Conservation (phyloP, 2,329 filamentous ascomycete genomes). For the Fusarium incarnatum region DNA sequence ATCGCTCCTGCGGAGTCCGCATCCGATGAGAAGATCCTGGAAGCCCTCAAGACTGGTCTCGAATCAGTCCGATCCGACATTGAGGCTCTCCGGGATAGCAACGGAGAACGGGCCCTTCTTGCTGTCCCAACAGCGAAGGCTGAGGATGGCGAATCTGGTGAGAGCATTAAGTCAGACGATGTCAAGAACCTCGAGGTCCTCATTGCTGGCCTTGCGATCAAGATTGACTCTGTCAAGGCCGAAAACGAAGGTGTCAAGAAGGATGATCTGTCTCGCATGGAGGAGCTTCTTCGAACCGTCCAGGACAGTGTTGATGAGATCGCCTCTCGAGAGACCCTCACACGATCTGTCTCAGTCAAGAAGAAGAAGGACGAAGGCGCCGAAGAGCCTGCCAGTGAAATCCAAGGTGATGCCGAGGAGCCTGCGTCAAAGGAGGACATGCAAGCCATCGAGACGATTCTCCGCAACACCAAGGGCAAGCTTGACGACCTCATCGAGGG, state of each 20-base stretch:
- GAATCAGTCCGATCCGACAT: slow-evolving; percentile 80
- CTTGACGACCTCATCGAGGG: slow-evolving; percentile 83
- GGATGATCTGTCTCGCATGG: slow-evolving; percentile 67
- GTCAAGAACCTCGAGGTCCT: slow-evolving; percentile 88
- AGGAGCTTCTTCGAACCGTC: slow-evolving; percentile 64
- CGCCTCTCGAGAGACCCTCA: slow-evolving; percentile 47
- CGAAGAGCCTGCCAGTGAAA: slow-evolving; percentile 8
- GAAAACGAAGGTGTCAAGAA: slow-evolving; percentile 55
- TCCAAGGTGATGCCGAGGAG: slow-evolving; percentile 46
- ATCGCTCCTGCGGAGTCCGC: slow-evolving; percentile 52
- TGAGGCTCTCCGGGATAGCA: slow-evolving; percentile 73
- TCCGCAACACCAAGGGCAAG: slow-evolving; percentile 88
- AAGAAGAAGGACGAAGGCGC: slow-evolving; percentile 40
- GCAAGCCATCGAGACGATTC: slow-evolving; percentile 88
- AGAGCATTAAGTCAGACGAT: slow-evolving; percentile 74
- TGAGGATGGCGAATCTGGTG: slow-evolving; percentile 53
- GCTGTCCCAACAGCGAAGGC: slow-evolving; percentile 39
- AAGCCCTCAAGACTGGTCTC: slow-evolving; percentile 83
- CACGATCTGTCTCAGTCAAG: slow-evolving; percentile 35
- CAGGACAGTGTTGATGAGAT: slow-evolving; percentile 61
- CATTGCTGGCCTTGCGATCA: slow-evolving; percentile 83
- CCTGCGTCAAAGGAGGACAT: slow-evolving; percentile 78
- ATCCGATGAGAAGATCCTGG: slow-evolving; percentile 78
- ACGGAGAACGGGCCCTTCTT: slow-evolving; percentile 61
- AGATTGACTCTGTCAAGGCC: slow-evolving; percentile 72